Conservation (phyloP, 2,329 filamentous ascomycete genomes). For the Penicillium sp. region DNA sequence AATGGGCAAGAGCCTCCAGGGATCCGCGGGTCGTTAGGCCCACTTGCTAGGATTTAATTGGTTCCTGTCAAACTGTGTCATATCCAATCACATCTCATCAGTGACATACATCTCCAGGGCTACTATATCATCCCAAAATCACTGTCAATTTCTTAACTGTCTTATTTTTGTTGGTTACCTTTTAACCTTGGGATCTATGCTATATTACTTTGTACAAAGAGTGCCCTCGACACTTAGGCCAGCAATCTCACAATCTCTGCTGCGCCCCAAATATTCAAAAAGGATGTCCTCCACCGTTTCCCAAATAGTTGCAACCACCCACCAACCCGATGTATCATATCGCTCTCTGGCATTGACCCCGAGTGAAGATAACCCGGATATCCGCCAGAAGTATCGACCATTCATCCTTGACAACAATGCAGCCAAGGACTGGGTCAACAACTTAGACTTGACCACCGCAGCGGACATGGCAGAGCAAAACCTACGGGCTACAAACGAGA, state of each 20-base stretch:
- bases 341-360: conserved; percentile 48
- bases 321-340: background rate
- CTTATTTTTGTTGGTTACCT: background rate
- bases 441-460: conserved; percentile 56
- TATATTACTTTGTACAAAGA: background rate
- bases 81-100: background rate
- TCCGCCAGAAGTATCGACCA: conserved; percentile 56
- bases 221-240: background rate
- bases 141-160: background rate
- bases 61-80: accelerated
- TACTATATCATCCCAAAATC: background rate
- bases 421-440: conserved; percentile 55
- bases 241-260: background rate
- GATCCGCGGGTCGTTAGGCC: background rate
- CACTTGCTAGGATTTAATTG: background rate
- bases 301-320: background rate
- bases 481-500: conserved; percentile 39
- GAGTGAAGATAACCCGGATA: conserved; percentile 48
- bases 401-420: conserved; percentile 51
- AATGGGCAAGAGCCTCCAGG: background rate
- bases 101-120: background rate
- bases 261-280: background rate
- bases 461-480: conserved; percentile 54
- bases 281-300: conserved; percentile 6
- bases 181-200: background rate